Evolutionary conservation across 1,139 yeast species (phyloP).

Genomic region (Lodderomyces orthopsilosis): DNA sequence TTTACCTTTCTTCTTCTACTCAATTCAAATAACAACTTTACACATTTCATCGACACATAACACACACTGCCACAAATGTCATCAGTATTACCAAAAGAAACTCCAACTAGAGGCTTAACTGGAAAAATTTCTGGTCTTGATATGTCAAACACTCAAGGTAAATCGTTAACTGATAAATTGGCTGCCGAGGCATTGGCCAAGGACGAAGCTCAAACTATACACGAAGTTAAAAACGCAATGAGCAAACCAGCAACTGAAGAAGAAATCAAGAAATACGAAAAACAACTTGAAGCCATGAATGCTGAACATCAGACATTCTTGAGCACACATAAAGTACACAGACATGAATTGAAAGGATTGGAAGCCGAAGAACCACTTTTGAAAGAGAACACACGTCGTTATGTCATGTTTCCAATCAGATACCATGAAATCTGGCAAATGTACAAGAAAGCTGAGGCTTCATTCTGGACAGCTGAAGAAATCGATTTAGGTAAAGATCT

Average conservation of each 20-base stretch:
- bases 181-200: conserved; percentile 47
- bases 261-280: conserved; percentile 16
- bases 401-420: conserved; percentile 94
- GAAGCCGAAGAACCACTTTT: conserved; percentile 91
- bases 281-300: conserved; percentile 16
- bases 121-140: conserved; percentile 45
- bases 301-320: conserved; percentile 53
- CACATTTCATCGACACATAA: background rate
- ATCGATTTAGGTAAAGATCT: conserved; percentile 91
- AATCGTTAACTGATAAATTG: conserved; percentile 42
- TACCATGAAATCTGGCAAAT: conserved; percentile 99
- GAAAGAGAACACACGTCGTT: conserved; percentile 81
- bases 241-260: conserved; percentile 10
- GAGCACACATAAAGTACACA: conserved; percentile 60
- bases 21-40: background rate
- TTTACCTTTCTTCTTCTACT: background rate
- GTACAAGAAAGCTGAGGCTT: conserved; percentile 98
- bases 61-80: conserved; percentile 6
- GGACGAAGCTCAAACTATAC: conserved; percentile 33
- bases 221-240: conserved; percentile 20
- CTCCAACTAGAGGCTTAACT: conserved; percentile 51
- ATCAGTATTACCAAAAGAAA: conserved; percentile 39
- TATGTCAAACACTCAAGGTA: conserved; percentile 32
- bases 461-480: conserved; percentile 99
- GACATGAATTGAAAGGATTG: conserved; percentile 65